Evolutionary conservation across 768 basidiomycete species (phyloP), one percentile per base, ranked within the genome.

Genomic region (Lyophyllum shimeji): DNA sequence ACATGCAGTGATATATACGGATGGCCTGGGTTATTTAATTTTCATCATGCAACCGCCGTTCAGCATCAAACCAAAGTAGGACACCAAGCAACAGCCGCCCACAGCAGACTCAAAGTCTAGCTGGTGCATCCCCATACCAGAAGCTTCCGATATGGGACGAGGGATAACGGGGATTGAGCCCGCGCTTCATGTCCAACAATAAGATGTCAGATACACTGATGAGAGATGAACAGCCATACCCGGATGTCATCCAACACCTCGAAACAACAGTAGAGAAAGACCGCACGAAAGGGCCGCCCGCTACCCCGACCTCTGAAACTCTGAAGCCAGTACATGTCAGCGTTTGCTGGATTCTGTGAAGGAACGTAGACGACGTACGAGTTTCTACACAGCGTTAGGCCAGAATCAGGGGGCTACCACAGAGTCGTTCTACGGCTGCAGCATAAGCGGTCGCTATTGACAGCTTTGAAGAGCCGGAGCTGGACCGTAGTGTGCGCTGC

Each of bases 1-100:
- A 37, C 8, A 49, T 37, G 12, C n/a, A 55, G 40, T 47, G 43
- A 29, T 27, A 52, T 52, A 59, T 25, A 29, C 29, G 13, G 50
- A 55, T 52, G 53, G 24, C 54, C 58, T 59, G 58, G 58, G 58
- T 33, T 59, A 59, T 29, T 59, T 55, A 15, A 59, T 59, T 59
- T 59, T 46, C 1, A 11, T 15, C 27, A 29, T 9, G 9, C 7
- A 18, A 40, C 39, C 15, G n/a, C 18, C 4, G 11, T 5, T 7
- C 4, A 40, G 39, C 9, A 3, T 18, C 39, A n/a, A n/a, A 40
- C 39, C 15, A 5, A n/a, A 40, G 39, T n/a, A n/a, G n/a, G n/a
- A 40, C 39, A n/a, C 8, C 15, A 7, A 40, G 18, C 39, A 20
- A 15, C 3, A 17, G 21, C 17, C 25, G 15, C 21, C 21, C 6